These are phyloP conservation scores for Nakataea oryzae DNA, from an alignment of 2,329 filamentous ascomycete genomes.

Conservation along the genomic window DNA sequence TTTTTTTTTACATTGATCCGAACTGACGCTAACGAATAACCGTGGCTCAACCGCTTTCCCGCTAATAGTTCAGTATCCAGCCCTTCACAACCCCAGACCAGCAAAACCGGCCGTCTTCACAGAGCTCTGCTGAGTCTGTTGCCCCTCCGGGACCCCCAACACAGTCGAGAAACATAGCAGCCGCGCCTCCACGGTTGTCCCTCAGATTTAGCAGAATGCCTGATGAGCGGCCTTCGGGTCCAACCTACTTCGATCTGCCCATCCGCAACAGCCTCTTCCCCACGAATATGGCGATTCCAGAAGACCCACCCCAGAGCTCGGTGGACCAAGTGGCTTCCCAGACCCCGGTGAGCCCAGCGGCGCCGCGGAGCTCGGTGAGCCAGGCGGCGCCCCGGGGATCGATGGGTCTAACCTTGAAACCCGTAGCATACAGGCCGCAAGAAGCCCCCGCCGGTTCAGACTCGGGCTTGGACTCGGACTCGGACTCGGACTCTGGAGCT, in stretches of 20 bases:
- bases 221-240: constrained; percentile 7
- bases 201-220: constrained; percentile 13
- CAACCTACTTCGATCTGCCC: constrained; percentile 11
- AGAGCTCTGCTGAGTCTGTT: constrained; percentile 4
- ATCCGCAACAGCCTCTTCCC: constrained; percentile 10
- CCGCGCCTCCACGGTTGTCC: constrained; percentile 14
- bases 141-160: constrained; percentile 8
- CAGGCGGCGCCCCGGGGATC: not conserved
- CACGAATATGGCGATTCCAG: not conserved
- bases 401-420: not conserved
- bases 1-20: constrained; percentile 1
- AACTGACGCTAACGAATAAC: not conserved
- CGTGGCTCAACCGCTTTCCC: not conserved
- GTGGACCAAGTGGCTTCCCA: too few species aligned
- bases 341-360: too few species aligned
- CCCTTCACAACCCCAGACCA: constrained; percentile 11
- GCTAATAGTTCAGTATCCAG: constrained; percentile 16
- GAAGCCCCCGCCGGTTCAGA: not conserved
- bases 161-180: constrained; percentile 8
- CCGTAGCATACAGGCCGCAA: not conserved
- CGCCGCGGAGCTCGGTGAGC: too few species aligned
- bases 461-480: not conserved
- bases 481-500: not conserved
- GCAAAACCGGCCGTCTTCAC: constrained; percentile 2
- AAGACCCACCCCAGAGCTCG: not conserved